Evolutionary conservation across 2,329 filamentous ascomycete species (phyloP), one percentile per base, ranked within the genome.

Genomic region (Cladophialophora immunda): DNA sequence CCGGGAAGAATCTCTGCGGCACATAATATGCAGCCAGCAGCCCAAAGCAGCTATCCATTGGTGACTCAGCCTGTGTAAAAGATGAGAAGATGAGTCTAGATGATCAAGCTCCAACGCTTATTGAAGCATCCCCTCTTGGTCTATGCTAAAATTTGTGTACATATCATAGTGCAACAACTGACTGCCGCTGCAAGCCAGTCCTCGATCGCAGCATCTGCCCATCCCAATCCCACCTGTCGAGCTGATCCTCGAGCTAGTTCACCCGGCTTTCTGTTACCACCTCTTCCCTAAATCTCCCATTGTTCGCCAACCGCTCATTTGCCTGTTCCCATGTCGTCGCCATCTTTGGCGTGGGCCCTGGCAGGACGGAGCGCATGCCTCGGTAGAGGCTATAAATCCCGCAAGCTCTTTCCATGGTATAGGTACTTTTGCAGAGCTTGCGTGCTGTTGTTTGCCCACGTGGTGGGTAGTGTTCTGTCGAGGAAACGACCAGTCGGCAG

Each of bases 11-110:
- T 5, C 29, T 57, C 34, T 22, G 4, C 19, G 17, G 55, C 32
- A 25, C 55, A 34, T 19, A 4, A 45, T 34, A 52, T 53, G 58
- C 30, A 61, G 41, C 59, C 34, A 38, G 58, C 30, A 61, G 41
- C 59, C 34, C 38, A 61, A 65, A 47, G 27, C 58, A 58, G 61
- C 61, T 50, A 58, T 68, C 52, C 55, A 65, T 52, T 34, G 65
- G 57, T 68, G 65, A 68, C 36, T 68, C 61, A 68, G 61, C 61
- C 22, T 36, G 38, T 30, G 29, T 62, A 58, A 38, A 38, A 19
- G 60, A 58, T 61, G 58, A 61, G 57, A 58, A 58, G 34, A 22
- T 7, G 7, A 4, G 30, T 13, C 22, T 27, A 34, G 57, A 59
- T 32, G 57, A 59, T 59, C 38, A 64, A 66, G 62, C 62, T 53